Evolutionary conservation across 2,329 filamentous ascomycete genomes (phyloP).

Genomic region (Onygenales sp.): DNA sequence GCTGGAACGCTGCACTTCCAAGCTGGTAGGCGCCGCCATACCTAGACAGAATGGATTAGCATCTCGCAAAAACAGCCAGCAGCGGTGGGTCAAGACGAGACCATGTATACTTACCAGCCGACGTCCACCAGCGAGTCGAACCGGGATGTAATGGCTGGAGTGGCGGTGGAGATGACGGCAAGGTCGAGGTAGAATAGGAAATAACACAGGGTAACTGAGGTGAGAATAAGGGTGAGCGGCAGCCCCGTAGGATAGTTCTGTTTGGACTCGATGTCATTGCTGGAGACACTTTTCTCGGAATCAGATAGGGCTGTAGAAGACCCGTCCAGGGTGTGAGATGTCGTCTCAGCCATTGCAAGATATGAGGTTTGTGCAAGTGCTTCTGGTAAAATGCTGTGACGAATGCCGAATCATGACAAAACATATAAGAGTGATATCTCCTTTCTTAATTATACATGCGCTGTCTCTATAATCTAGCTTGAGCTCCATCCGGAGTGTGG

Average conservation of each 20-base stretch:
- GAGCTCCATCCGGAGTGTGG: not conserved
- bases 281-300: conserved; percentile 6
- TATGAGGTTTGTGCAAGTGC: not conserved
- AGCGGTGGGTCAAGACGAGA: not conserved
- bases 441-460: not conserved
- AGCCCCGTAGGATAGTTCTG: conserved; percentile 13
- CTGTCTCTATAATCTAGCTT: not conserved
- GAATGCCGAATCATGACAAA: not conserved
- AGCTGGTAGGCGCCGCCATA: conserved; percentile 7
- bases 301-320: not conserved
- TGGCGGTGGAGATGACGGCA: conserved; percentile 15
- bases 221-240: conserved; percentile 12
- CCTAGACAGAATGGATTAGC: not conserved
- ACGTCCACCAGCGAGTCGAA: conserved; percentile 17
- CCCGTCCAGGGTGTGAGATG: not conserved
- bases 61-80: not conserved
- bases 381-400: not conserved
- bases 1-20: conserved; percentile 17
- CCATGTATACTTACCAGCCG: conserved; percentile 18
- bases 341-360: not conserved
- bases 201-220: conserved; percentile 17
- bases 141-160: conserved; percentile 15
- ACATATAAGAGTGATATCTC: not conserved
- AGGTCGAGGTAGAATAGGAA: conserved; percentile 18
- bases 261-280: conserved; percentile 11